phyloP scores from a whole-genome alignment of 2,329 filamentous ascomycete genomes.

The Aspergillus sp. region DNA sequence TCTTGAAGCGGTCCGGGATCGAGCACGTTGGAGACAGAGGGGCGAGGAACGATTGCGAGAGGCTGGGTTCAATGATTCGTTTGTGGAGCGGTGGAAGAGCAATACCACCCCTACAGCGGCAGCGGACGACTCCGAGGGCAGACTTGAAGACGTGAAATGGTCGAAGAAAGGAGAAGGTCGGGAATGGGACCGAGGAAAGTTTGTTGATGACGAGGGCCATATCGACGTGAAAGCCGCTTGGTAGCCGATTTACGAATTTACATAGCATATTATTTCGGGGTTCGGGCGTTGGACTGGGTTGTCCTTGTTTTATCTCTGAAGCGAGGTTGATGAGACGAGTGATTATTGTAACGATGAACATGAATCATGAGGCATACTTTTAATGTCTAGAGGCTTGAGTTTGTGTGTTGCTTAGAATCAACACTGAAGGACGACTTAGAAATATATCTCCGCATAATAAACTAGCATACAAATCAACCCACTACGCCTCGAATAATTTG shows the following conservation, averaged over 20 bases:
- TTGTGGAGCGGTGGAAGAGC: conserved; percentile 71
- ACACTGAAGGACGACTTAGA: no score
- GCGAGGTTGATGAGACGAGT: neutral
- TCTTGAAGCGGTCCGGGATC: conserved; percentile 74
- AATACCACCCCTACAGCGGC: conserved; percentile 55
- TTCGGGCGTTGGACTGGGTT: neutral
- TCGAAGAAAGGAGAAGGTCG: conserved; percentile 65
- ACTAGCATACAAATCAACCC: no score
- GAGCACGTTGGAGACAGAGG: conserved; percentile 73
- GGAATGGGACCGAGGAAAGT: conserved; percentile 68
- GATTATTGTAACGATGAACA: neutral
- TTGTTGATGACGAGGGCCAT: conserved; percentile 55
- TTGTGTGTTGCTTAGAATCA: no score
- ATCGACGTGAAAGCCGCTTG: conserved; percentile 53
- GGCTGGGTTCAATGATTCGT: conserved; percentile 75
- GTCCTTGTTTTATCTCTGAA: neutral
- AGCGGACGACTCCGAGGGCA: conserved; percentile 47
- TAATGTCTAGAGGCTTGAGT: no score
- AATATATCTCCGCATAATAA: no score
- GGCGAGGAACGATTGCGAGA: conserved; percentile 73
- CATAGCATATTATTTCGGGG: neutral
- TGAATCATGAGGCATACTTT: neutral
- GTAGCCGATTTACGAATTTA: conserved; percentile 24
- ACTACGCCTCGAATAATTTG: no score
- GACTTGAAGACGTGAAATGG: conserved; percentile 72